Conservation (phyloP, 495 filamentous ascomycete species). For the Apiosordaria backusii region DNA sequence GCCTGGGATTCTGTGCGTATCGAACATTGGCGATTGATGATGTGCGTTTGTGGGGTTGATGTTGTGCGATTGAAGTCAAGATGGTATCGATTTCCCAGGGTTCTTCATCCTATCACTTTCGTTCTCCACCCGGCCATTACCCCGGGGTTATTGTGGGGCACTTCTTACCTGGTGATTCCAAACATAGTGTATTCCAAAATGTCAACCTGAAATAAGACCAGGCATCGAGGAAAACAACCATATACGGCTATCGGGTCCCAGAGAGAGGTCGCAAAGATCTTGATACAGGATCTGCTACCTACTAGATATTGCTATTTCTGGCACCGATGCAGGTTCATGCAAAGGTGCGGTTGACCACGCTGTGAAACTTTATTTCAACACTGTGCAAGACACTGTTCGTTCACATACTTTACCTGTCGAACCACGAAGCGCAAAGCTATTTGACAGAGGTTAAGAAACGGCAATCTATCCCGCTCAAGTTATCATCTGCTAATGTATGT, state of each 20-base stretch:
- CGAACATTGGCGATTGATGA: not conserved
- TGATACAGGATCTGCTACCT: not conserved
- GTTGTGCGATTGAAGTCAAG: not conserved
- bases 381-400: too few relatives aligned
- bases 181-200: not conserved
- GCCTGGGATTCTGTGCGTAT: not conserved
- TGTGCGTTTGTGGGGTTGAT: not conserved
- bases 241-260: not conserved
- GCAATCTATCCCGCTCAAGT: too few relatives aligned
- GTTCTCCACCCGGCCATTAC: not conserved
- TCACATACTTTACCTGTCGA: not conserved
- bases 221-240: not conserved
- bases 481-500: too few relatives aligned
- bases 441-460: too few relatives aligned
- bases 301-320: not conserved
- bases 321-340: not conserved
- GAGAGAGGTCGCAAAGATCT: not conserved
- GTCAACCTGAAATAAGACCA: not conserved
- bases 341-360: not conserved
- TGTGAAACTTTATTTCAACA: not conserved
- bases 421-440: too few relatives aligned
- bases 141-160: too few relatives aligned
- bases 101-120: not conserved
- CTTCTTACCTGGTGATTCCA: not conserved
- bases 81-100: not conserved